Conservation (phyloP, 106 monocot species). For the Phalaenopsis aphrodite region DNA sequence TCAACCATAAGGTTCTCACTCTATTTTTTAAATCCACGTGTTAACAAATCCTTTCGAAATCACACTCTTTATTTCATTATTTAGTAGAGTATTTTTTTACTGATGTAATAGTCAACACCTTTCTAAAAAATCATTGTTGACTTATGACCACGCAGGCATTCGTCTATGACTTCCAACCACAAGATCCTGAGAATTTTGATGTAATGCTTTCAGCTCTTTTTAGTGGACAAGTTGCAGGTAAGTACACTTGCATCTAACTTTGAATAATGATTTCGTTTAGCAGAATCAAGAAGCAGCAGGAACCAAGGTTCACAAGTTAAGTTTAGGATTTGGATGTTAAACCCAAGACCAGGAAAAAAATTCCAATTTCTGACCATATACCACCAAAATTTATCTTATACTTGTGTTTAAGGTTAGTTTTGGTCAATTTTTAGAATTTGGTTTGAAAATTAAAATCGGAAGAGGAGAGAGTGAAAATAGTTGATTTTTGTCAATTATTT, state of each 20-base stretch:
- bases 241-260: background rate
- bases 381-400: no score
- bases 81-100: background rate
- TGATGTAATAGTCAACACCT: background rate
- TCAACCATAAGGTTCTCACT: background rate
- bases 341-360: no score
- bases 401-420: no score
- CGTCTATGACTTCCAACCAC: constrained; percentile 86
- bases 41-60: background rate
- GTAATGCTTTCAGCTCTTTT: constrained; percentile 45
- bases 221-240: constrained; percentile 48
- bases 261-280: background rate
- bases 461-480: no score
- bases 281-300: no score
- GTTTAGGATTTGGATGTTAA: no score
- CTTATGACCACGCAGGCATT: constrained; percentile 30
- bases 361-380: no score
- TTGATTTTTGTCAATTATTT: no score
- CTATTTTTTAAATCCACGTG: background rate
- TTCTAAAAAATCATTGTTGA: background rate
- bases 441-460: no score
- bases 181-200: constrained; percentile 58
- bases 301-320: no score
- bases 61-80: background rate
- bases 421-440: no score